Percentiles rank a stretch among this genome's conserved stretches.
These are phyloP conservation scores for Pseudonitzschia delicatissima DNA, from an alignment of 108 stramenopile genomes.

Conservation along the genomic window DNA sequence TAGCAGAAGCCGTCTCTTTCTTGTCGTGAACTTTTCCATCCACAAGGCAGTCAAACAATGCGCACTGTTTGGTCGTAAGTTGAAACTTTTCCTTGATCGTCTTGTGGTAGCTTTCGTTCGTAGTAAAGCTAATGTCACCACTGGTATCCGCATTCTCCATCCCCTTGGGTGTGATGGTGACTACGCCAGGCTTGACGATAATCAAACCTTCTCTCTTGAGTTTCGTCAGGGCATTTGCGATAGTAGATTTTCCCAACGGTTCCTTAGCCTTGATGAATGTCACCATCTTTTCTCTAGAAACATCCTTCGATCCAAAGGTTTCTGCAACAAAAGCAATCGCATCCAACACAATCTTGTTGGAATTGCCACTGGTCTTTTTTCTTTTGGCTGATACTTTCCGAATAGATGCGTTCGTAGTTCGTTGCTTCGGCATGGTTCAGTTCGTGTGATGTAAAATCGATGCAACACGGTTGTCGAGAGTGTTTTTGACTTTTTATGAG, in stretches of 20 bases:
- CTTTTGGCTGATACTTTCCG: neutral
- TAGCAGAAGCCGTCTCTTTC: constrained; percentile 2
- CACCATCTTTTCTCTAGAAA: neutral
- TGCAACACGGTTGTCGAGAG: no score
- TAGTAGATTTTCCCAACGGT: neutral
- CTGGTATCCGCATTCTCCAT: neutral
- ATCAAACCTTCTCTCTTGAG: neutral
- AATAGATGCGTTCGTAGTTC: no score
- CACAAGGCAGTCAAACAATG: neutral
- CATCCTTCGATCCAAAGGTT: neutral
- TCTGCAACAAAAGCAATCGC: neutral
- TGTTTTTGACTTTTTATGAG: no score
- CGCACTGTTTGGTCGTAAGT: neutral
- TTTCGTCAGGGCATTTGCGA: constrained; percentile 7
- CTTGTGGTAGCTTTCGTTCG: neutral
- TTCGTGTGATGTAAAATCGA: no score
- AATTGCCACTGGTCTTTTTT: neutral
- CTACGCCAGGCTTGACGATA: neutral
- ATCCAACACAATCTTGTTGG: neutral
- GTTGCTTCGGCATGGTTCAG: no score
- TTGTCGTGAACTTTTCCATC: constrained; percentile 5
- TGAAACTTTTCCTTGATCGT: neutral
- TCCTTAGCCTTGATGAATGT: neutral
- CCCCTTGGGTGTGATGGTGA: neutral
- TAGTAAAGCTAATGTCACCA: neutral